Base-by-base conservation (phyloP, 1,284 basidiomycete species). In the Paramarasmius palmivorus region DNA sequence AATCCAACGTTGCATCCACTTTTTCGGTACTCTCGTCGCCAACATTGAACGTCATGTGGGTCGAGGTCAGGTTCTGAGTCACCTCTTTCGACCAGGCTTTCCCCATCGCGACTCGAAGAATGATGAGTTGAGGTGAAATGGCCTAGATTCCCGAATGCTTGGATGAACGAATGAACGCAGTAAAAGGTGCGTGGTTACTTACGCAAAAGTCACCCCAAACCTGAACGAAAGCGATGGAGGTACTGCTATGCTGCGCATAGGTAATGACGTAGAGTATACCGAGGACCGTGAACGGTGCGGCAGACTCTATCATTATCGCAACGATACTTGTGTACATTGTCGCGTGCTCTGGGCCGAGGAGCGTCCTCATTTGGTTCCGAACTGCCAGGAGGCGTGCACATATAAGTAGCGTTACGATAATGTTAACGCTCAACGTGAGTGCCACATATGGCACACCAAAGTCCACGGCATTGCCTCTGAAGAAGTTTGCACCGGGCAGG, bases 91-190 rank as follows among this genome's bases (percentile, higher is more conserved):
- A 58, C 64, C 64, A 65, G 1, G 61, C 64, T 20, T 61, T 57
- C 6, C 65, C 64, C 53, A 57, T 55, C 2, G 65, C 60, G 19
- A 66, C 61, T 12, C 64, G 59, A 9, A 67, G 61, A 53, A 65
- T 64, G 39, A 66, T 67, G 23, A 65, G 55, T 55, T 64, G 64
- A 10, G 65, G 64, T n/a, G 62, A 63, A 38, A 66, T 59, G 3
- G 61, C 62, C 63, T 63, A n/a, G 22, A 22, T 26, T 7, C n/a
- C 2, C 7, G 22, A 23, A 19, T 17, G 23, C 17, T 4, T 12
- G 1, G 37, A 46, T 19, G 56, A 47, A 36, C 47, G 40, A 3
- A n/a, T 7, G 4, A 15, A n/a, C 20, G 32, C 22, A 15, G 12
- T 17, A 5, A 3, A 38, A 29, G 32, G 37, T 12, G 4, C 46